Evolutionary conservation across 2,329 filamentous ascomycete species (phyloP).

Genomic region (Bertia moriformis): DNA sequence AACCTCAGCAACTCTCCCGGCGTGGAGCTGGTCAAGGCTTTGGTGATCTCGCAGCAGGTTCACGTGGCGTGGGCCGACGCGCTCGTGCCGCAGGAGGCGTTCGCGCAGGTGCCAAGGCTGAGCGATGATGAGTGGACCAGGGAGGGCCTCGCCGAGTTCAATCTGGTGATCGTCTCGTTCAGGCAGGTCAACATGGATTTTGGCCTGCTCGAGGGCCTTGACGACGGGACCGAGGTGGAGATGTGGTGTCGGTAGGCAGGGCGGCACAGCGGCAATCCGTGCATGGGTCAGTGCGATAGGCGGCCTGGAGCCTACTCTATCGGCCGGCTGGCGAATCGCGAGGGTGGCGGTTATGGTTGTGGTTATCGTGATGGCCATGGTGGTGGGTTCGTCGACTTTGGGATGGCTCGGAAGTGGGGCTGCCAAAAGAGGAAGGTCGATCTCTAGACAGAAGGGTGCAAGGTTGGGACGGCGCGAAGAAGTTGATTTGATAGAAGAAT

Average conservation of each 20-base stretch:
- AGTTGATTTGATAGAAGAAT: no score
- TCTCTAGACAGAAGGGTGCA: no score
- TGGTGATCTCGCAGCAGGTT: conserved; percentile 18
- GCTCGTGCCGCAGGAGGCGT: conserved; percentile 22
- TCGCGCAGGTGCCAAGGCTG: conserved; percentile 23
- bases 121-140: conserved; percentile 21
- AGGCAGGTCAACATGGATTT: conserved; percentile 26
- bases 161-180: conserved; percentile 26
- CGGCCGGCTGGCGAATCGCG: no score
- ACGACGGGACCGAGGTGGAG: conserved; percentile 18
- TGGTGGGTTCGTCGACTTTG: no score
- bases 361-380: no score
- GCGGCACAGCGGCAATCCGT: no score
- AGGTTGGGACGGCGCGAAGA: no score
- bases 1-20: conserved; percentile 31
- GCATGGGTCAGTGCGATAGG: no score
- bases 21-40: conserved; percentile 21
- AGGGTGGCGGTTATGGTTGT: no score
- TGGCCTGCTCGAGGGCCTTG: conserved; percentile 16
- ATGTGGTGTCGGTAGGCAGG: conserved; percentile 23
- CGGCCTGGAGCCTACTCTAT: no score
- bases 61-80: conserved; percentile 28
- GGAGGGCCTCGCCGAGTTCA: conserved; percentile 20
- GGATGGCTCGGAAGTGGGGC: no score
- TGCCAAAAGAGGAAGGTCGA: no score